phyloP scores from a whole-genome alignment of 257 asterid species.

The Linaria vulgaris region DNA sequence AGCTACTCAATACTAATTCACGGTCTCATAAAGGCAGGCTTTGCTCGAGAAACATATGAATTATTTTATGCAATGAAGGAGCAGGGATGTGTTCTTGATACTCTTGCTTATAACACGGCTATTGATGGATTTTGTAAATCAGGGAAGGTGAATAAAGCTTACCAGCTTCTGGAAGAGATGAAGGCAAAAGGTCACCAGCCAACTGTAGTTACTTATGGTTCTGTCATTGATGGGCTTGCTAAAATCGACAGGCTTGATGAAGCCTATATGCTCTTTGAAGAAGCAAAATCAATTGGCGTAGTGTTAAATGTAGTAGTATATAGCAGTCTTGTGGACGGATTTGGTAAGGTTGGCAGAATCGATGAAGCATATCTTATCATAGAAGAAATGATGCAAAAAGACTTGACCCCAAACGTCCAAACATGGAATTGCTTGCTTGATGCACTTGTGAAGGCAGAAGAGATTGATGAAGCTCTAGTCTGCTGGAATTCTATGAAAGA shows the following conservation, averaged over 20 bases:
- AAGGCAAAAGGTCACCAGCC: slow-evolving; percentile 73
- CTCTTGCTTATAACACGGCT: slow-evolving; percentile 81
- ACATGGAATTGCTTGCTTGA: slow-evolving; percentile 98
- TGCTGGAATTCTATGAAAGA: slow-evolving; percentile 92
- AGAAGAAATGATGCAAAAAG: slow-evolving; percentile 92
- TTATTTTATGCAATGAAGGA: slow-evolving; percentile 86
- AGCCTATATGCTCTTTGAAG: slow-evolving; percentile 98
- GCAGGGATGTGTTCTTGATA: slow-evolving; percentile 79
- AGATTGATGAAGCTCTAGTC: slow-evolving; percentile 89
- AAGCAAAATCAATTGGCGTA: slow-evolving; percentile 78
- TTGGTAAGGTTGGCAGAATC: slow-evolving; percentile 92
- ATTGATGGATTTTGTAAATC: slow-evolving; percentile 94
- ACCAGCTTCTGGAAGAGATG: slow-evolving; percentile 95
- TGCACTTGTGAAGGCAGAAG: slow-evolving; percentile 89
- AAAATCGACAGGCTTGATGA: slow-evolving; percentile 96
- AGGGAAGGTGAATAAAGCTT: slow-evolving; percentile 94
- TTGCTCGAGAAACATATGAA: slow-evolving; percentile 81
- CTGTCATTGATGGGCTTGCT: slow-evolving; percentile 94
- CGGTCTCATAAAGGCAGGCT: slow-evolving; percentile 85
- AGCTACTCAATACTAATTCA: slow-evolving; percentile 92
- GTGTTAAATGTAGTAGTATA: slow-evolving; percentile 73
- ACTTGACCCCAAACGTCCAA: slow-evolving; percentile 65
- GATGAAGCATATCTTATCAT: slow-evolving; percentile 92
- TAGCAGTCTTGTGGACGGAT: slow-evolving; percentile 88
- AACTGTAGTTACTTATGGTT: slow-evolving; percentile 86